phyloP scores from a whole-genome alignment of 2,329 filamentous ascomycete species.

The Colletotrichum caudatum region DNA sequence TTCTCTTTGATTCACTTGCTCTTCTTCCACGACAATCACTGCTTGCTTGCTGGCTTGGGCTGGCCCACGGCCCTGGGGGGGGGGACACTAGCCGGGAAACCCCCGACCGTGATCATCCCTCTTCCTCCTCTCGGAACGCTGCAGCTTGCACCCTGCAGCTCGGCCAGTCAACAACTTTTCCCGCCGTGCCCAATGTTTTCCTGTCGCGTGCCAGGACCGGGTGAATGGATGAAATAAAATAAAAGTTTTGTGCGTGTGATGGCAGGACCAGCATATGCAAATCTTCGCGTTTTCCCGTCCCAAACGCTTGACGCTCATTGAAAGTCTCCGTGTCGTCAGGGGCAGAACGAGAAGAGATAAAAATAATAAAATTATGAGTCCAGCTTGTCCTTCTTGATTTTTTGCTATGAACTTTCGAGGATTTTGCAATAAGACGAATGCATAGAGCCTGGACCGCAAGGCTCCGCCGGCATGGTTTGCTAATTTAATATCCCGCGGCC shows the following conservation, averaged over 20 bases:
- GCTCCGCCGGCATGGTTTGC: conserved; percentile 22
- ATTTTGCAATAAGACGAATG: neutral
- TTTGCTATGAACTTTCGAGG: neutral
- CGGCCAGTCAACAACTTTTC: neutral
- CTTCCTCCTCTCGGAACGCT: conserved; percentile 24
- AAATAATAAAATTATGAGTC: neutral
- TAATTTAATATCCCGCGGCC: conserved; percentile 24
- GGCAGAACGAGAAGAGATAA: too few relatives aligned
- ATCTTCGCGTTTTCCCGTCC: neutral
- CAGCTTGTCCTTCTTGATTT: neutral
- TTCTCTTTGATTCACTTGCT: neutral
- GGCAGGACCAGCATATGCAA: conserved; percentile 1
- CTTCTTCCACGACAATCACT: neutral
- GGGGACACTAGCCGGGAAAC: conserved; percentile 13
- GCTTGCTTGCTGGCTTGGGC: neutral
- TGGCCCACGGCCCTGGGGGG: conserved; percentile 6
- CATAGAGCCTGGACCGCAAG: neutral
- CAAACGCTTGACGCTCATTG: conserved; percentile 10
- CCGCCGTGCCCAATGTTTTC: neutral
- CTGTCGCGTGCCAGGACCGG: conserved; percentile 36
- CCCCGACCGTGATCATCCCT: conserved; percentile 11
- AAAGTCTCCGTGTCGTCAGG: neutral
- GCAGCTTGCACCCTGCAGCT: conserved; percentile 22
- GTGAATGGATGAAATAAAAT: conserved; percentile 7
- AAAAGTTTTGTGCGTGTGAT: conserved; percentile 8